Base-by-base conservation (phyloP, 2,329 filamentous ascomycete species). In the Teratosphaeriaceae sp. region DNA sequence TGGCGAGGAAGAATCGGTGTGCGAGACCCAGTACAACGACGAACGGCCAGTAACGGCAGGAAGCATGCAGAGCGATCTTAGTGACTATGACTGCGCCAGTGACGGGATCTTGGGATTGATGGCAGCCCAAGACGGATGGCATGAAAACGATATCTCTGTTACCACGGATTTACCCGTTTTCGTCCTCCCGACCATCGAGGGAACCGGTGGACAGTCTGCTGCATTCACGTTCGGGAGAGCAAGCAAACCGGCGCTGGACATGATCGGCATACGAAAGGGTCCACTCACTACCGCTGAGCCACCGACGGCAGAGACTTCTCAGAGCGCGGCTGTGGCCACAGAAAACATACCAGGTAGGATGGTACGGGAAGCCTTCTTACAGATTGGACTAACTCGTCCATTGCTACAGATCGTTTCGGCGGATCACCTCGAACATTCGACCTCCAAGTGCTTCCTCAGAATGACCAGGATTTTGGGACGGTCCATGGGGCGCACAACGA, bases 21-120 rank as follows among this genome's bases (percentile, higher is more conserved):
- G 26, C 13, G 34, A 38, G 16, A 29, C 23, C 6, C 24, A 39
- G 27, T 20, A 11, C 20, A 23, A 39, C 42, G 26, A n/a, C n/a
- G 35, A 44, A n/a, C 36, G 36, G 9, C 35, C 42, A 16, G 12
- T 13, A 3, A 39, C 42, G 3, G 36, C 36, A 11, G 35, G 31
- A 16, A 34, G 35, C n/a, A 18, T n/a, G 15, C 24, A 34, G 19
- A 40, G 42, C 21, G 29, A 20, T 16, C 20, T n/a, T n/a, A 12
- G 26, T 12, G 18, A 39, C 24, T 39, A 39, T 13, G 36, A 38
- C 5, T 21, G 30, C 9, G 18, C 15, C 13, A 27, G 34, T 5
- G 42, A 24, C 22, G 35, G 19, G 11, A 12, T 19, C 15, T 27
- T 26, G 30, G n/a, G n/a, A n/a, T n/a, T n/a, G n/a, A n/a, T n/a